These are phyloP conservation scores for Alnus glutinosa DNA, from an alignment of 306 rosid species.

Conservation along the genomic window DNA sequence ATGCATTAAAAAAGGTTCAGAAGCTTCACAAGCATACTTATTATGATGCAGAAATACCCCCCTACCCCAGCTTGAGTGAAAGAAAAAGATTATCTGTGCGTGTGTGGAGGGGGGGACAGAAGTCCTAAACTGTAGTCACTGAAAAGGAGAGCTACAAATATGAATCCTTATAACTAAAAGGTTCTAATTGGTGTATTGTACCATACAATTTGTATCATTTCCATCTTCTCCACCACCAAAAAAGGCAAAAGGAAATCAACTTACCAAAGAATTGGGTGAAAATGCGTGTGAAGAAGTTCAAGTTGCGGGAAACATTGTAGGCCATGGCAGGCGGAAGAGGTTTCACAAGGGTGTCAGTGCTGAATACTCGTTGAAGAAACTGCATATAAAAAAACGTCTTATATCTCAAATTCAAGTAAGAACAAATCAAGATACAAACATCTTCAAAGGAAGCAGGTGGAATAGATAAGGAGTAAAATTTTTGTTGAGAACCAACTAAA, in stretches of 20 bases:
- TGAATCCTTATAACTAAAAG: not conserved
- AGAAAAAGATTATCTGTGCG: not conserved
- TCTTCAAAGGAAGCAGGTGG: slow-evolving; percentile 6
- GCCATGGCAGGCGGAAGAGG: slow-evolving; percentile 92
- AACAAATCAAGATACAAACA: slow-evolving; percentile 4
- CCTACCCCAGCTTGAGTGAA: not conserved
- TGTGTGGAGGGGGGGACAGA: not conserved
- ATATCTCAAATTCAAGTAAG: slow-evolving; percentile 5
- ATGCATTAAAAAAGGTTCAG: too few relatives aligned
- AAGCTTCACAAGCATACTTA: not conserved
- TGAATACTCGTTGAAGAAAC: slow-evolving; percentile 91
- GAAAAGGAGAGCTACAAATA: not conserved
- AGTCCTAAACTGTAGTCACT: not conserved
- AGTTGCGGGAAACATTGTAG: slow-evolving; percentile 83
- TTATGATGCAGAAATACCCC: not conserved
- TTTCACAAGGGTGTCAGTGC: slow-evolving; percentile 87
- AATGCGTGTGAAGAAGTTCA: slow-evolving; percentile 94
- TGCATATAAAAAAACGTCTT: slow-evolving; percentile 40
- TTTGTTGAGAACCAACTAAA: not conserved
- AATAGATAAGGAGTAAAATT: not conserved
- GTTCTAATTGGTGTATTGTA: not conserved
- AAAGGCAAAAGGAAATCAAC: slow-evolving; percentile 30
- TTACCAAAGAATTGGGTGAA: slow-evolving; percentile 95
- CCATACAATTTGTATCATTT: not conserved
- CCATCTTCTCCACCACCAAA: slow-evolving; percentile 3